Conservation (phyloP, 257 asterid species). For the Eustoma russellianum region DNA sequence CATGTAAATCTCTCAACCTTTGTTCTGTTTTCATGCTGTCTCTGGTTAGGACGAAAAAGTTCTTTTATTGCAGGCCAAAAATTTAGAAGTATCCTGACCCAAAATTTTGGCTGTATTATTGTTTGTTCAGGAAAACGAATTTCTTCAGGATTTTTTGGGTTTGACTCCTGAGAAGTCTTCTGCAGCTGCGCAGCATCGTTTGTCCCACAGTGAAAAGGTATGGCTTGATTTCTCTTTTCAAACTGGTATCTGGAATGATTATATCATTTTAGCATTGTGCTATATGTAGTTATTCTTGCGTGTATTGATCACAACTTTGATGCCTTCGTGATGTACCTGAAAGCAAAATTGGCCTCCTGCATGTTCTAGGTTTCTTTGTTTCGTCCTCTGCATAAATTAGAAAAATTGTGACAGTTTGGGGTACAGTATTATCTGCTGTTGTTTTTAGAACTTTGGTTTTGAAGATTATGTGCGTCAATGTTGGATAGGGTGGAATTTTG, state of each 20-base stretch:
- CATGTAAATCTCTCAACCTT: slow-evolving; percentile 38
- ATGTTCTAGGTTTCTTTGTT: too few species aligned
- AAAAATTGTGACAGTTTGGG: too few species aligned
- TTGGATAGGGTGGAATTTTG: too few species aligned
- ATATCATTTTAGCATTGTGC: background rate
- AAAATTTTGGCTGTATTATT: background rate
- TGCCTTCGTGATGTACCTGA: too few species aligned
- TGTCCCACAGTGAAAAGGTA: slow-evolving; percentile 69
- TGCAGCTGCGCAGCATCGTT: slow-evolving; percentile 37
- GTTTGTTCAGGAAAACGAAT: slow-evolving; percentile 61
- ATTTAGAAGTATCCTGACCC: too few species aligned
- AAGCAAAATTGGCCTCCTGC: too few species aligned
- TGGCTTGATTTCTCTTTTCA: background rate
- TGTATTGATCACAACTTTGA: too few species aligned
- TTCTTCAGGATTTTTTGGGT: slow-evolving; percentile 81
- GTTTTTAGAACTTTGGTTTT: too few species aligned
- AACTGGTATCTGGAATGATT: background rate
- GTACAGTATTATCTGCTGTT: too few species aligned
- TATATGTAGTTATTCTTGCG: background rate
- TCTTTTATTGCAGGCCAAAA: too few species aligned
- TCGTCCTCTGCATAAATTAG: too few species aligned
- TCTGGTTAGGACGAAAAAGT: background rate
- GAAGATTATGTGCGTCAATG: too few species aligned
- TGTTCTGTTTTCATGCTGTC: background rate
- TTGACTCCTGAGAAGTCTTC: slow-evolving; percentile 59